Evolutionary conservation across 2,329 filamentous ascomycete species (phyloP), one percentile per base, ranked within the genome.

Genomic region (Byssothecium circinans): DNA sequence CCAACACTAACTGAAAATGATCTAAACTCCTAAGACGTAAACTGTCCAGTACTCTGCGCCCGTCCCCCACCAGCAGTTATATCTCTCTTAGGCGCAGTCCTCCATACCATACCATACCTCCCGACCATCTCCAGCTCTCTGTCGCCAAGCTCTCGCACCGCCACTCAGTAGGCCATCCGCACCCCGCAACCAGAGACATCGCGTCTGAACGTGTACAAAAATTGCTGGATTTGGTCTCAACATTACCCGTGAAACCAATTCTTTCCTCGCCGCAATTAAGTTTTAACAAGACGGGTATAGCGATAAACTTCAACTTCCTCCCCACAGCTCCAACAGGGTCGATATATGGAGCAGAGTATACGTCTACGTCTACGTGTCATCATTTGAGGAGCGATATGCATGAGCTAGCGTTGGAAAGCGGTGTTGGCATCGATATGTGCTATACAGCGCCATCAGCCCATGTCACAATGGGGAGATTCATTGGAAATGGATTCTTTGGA

Each of bases 301-400:
- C 54, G 6, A n/a, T 56, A 15, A 56, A 39, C 32, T 56, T 52
- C 14, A 56, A 39, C 32, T 56, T 52, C 14, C 18, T 58, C 8
- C 52, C 52, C 4, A 12, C 29, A 14, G 29, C 4, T 6, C 50
- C 52, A 8, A 12, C 29, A 32, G 29, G 14, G 15, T 39, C 40
- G 7, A 20, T 20, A 5, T 12, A 37, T 2, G 12, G 33, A 4
- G n/a, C n/a, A 6, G 18, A 25, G 23, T 10, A 17, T 53, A 53
- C n/a, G n/a, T n/a, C n/a, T n/a, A n/a, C n/a, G n/a, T n/a, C n/a
- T 37, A 55, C 52, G 12, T 55, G 53, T 23, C 49, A 57, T 29
- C 52, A 55, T 30, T 35, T 57, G 15, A 41, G 47, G 17, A 50
- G 43, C 18, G 45, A 53, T 15, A 52, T 50, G 52, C 50, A 57